Base-by-base conservation (phyloP, 2,329 filamentous ascomycete species). In the Fusarium protoensiforme region DNA sequence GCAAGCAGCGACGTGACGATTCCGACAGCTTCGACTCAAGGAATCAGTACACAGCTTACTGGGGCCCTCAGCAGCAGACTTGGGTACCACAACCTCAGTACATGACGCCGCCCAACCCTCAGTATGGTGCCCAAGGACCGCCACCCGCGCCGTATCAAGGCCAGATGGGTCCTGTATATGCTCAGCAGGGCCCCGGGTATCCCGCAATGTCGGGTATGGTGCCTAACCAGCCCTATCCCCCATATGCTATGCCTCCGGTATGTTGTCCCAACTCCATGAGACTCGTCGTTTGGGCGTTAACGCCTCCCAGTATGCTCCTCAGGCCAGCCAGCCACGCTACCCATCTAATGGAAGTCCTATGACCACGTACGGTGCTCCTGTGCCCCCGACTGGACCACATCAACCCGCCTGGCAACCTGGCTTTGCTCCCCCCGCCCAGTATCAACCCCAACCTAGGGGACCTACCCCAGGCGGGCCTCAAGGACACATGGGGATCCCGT, bases 21-120 rank as follows among this genome's bases (percentile, higher is more conserved):
- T 90, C 89, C 1, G 90, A 92, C 73, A 88, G 86, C 72, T 92
- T 92, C 69, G 91, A 92, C 76, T 89, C 89, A 13, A 85, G 91
- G 61, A 89, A 90, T 65, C 91, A 93, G 67, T 95, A 93, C 80
- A 90, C 90, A n/a, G 86, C 90, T 5, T 92, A 90, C 78, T 93
- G 90, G 80, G 87, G 87, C 24, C 84, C 85, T 71, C 87, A 89
- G 68, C 88, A 89, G 69, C 88, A 90, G 74, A 87, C 87, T 6
- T 92, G 90, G 90, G 84, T 87, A 13, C 81, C 88, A 20, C 80
- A 86, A 54, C 85, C 87, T 27, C 89, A 90, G 70, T 91, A 88
- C 76, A 81, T 86, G 22, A 83, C 87, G 39, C 82, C 85, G 31
- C 81, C 81, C 27, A 83, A 82, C 57, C 78, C 81, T 48, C 85